Percentiles rank a stretch among this genome's conserved stretches.
Conservation (phyloP, 1,284 basidiomycete species). For the Microbotryomycetes sp. region DNA sequence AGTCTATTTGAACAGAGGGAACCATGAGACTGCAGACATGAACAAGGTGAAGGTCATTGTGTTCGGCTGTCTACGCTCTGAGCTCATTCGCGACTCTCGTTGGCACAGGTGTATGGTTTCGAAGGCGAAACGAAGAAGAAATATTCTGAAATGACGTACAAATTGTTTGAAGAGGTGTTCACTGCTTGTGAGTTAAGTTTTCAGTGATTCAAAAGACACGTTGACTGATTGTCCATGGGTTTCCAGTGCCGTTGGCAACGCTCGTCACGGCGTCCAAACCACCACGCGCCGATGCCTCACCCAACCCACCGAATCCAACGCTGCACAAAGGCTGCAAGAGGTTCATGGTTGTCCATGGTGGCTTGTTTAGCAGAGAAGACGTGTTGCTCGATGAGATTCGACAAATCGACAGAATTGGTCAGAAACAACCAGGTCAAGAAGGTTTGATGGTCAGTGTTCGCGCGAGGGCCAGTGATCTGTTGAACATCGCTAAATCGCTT, state of each 20-base stretch:
- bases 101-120: slow-evolving; percentile 71
- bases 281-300: slow-evolving; percentile 47
- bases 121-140: slow-evolving; percentile 96
- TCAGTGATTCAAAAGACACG: background rate
- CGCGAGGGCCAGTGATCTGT: background rate
- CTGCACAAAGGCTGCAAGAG: slow-evolving; percentile 77
- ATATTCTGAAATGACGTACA: slow-evolving; percentile 76
- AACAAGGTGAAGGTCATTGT: slow-evolving; percentile 46
- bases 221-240: background rate
- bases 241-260: slow-evolving; percentile 78
- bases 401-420: slow-evolving; percentile 70
- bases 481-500: slow-evolving; percentile 50
- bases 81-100: background rate
- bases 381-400: slow-evolving; percentile 88
- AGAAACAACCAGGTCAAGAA: slow-evolving; percentile 85
- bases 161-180: slow-evolving; percentile 86
- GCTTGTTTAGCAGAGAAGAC: slow-evolving; percentile 88
- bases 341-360: slow-evolving; percentile 90
- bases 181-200: slow-evolving; percentile 61
- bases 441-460: slow-evolving; percentile 62
- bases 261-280: slow-evolving; percentile 67
- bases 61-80: background rate
- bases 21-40: slow-evolving; percentile 91
- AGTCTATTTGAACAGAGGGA: slow-evolving; percentile 89
- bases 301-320: slow-evolving; percentile 51